Base-by-base conservation (phyloP, 495 filamentous ascomycete genomes). In the Tuber brumale region DNA sequence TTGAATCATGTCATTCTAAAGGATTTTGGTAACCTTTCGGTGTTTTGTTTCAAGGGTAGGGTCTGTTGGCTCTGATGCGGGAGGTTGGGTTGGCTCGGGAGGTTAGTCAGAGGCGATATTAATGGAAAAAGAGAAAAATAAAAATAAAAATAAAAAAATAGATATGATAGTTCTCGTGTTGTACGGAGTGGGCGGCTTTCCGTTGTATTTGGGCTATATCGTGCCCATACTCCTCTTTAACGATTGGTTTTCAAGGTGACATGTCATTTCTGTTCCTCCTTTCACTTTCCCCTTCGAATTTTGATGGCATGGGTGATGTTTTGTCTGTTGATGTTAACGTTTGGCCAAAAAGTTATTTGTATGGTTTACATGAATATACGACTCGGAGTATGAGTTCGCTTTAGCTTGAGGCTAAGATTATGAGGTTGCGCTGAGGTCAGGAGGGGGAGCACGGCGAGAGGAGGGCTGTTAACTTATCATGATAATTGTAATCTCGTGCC, bases 11-110 rank as follows among this genome's bases (percentile, higher is more conserved):
- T 18, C 41, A 45, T 31, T 42, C 16, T 27, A 18, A 16, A 21
- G 18, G 18, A 71, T 23, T 5, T 71, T n/a, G 35, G 23, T 71
- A n/a, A 31, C n/a, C 12, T n/a, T 44, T 45, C 27, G 35, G 23
- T 71, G 27, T 71, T 71, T 71, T 42, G 5, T 44, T 61, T 71
- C 69, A 31, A 37, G 69, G 73, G 61, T 80, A 72, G 70, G 72
- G 76, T 78, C 76, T 72, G 66, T 70, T 79, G 73, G 57, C 7
- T 27, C 74, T 73, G 43, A 43, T 74, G 71, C 71, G 69, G 71
- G 73, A 31, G 71, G 79, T 71, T 41, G 18, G 70, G 43, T n/a
- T 9, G n/a, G 70, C 39, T 71, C 21, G 43, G 14, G 10, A 1
- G 37, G 35, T 41, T 41, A 9, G 12, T n/a, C 35, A 27, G 35